Base-by-base conservation (phyloP, 345 rosid genomes). In the Conringia planisiliqua region DNA sequence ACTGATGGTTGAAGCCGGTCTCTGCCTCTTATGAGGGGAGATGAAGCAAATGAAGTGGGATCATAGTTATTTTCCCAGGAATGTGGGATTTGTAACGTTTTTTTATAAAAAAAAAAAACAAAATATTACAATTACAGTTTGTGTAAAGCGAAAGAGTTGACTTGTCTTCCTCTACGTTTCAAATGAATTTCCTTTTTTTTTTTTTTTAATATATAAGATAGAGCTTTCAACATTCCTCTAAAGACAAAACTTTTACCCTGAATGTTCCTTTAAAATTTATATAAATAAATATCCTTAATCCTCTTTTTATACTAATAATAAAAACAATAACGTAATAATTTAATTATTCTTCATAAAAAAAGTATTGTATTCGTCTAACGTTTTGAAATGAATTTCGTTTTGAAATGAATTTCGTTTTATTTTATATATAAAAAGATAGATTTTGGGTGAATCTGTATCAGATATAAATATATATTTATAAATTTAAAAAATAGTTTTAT, bases 1-100 rank as follows among this genome's bases (percentile, higher is more conserved):
- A 84, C 55, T 91, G 86, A 87, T 36, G 13, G 29, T 3, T 7
- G 20, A 14, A 20, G 14, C 13, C 20, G 47, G 42, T 44, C 22
- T 63, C 10, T 11, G 32, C 29, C 18, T 39, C 36, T 24, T 5
- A 1, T 16, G 30, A 72, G 18, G 68, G 18, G 68, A 51, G 35
- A 18, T 62, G 72, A 63, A 36, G 33, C 26, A 29, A 38, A 44
- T 10, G 70, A 17, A 17, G 43, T 32, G 20, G 17, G 18, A 12
- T 29, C 2, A 13, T 29, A 27, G 33, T 7, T 32, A 0, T 7
- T 35, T 35, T 8, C 7, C 7, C 38, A 35, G 60, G 61, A 59
- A 33, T 10, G 67, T 30, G 62, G 64, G 48, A 24, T 63, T 61
- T 68, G 74, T 76, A 62, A 69, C 52, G 70, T 32, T 69, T 61